phyloP scores from a whole-genome alignment of 164 flowering plant genomes.

The Pachysandra terminalis region DNA sequence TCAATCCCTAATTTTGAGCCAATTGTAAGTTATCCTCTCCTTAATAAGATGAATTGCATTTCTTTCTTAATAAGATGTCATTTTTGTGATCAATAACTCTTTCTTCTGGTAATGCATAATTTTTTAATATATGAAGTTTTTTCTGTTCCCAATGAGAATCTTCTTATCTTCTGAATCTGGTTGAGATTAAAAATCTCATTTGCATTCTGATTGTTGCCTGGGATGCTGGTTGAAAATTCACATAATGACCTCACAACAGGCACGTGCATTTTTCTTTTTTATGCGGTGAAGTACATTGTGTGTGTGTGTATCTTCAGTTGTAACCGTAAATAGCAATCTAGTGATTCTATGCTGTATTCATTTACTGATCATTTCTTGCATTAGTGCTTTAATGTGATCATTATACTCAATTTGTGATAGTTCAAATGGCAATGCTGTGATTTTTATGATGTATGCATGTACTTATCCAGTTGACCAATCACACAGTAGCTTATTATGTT shows the following conservation, averaged over 20 bases:
- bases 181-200: background rate
- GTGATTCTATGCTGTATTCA: background rate
- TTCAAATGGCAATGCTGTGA: too few relatives aligned
- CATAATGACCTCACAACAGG: background rate
- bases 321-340: background rate
- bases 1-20: constrained; percentile 68
- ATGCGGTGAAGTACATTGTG: too few relatives aligned
- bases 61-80: too few relatives aligned
- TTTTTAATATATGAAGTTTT: too few relatives aligned
- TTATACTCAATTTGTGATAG: background rate
- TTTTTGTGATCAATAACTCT: background rate
- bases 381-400: too few relatives aligned
- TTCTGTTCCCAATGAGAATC: background rate
- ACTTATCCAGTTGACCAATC: too few relatives aligned
- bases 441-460: too few relatives aligned
- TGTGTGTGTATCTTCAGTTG: too few relatives aligned
- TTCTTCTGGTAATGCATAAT: background rate
- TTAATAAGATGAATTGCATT: background rate
- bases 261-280: too few relatives aligned
- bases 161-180: background rate
- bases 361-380: background rate
- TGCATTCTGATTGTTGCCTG: background rate
- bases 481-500: too few relatives aligned
- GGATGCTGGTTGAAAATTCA: background rate
- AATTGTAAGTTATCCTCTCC: constrained; percentile 43